Evolutionary conservation across 2,329 filamentous ascomycete genomes (phyloP), one percentile per base, ranked within the genome.

Genomic region (Samsoniella hepiali): DNA sequence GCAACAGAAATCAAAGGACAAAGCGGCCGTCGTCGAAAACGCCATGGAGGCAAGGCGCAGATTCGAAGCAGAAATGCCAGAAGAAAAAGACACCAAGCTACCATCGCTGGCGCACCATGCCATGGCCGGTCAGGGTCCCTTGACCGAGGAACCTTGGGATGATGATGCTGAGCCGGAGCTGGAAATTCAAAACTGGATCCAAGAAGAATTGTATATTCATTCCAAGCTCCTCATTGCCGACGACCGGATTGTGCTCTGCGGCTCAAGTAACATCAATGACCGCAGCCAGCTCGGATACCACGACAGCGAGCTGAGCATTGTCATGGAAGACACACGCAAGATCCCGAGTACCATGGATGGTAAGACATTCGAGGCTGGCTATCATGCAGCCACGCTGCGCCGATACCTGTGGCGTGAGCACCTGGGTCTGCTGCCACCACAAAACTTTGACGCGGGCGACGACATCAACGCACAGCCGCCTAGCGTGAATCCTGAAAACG

Each of bases 121-220:
- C 42, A 95, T 98, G 91, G 83, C 90, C 29, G 84, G 71, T 7
- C 70, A 74, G 6, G 87, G 73, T 74, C 84, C 73, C 79, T 82
- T 82, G 76, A 86, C 70, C 3, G 87, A 91, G 10, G 91, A 96
- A 74, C 71, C 78, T 1, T 97, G 92, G 91, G 89, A 93, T 17
- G 89, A 91, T 17, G 80, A 93, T 17, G 89, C 90, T 17, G 80
- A 89, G 3, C 78, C 86, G 0, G 85, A 94, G 68, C 84, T 85
- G 1, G 95, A 98, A 74, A 89, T 93, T 63, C 84, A 89, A 61
- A 91, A 96, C 72, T 96, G 95, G 81, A 89, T 98, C 64, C 94
- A 97, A 73, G 95, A 99, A 74, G 94, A 99, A 75, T 84, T 98
- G 2, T 99, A 99, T 74, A 89, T 98, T 55, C 95, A 99, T 74